Conservation (phyloP, 345 rosid genomes). For the Eucalyptus lansdowneana region DNA sequence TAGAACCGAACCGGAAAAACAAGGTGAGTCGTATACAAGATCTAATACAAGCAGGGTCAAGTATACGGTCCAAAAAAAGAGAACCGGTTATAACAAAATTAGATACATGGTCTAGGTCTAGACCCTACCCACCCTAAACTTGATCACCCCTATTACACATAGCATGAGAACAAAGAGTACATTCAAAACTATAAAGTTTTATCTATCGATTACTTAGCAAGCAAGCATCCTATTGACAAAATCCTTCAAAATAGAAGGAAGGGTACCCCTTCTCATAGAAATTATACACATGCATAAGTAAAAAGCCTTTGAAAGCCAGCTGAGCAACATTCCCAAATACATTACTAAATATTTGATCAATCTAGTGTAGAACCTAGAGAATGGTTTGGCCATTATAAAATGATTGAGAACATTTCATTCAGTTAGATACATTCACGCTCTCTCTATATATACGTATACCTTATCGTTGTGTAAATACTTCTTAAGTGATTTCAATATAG, state of each 20-base stretch:
- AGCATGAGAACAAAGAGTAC: not conserved
- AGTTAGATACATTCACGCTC: fast-evolving
- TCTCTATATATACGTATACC: not conserved
- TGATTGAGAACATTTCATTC: not conserved
- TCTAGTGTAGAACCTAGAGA: not conserved
- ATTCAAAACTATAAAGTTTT: not conserved
- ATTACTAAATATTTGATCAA: no score
- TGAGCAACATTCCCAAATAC: not conserved
- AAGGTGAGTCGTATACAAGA: fast-evolving
- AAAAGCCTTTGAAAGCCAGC: not conserved
- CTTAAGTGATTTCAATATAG: not conserved
- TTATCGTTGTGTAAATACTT: not conserved
- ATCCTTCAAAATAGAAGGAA: not conserved
- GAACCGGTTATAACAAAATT: no score
- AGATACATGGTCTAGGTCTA: fast-evolving
- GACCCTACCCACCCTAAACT: fast-evolving
- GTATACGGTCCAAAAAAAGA: fast-evolving
- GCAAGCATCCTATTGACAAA: not conserved
- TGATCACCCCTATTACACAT: not conserved
- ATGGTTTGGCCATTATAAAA: not conserved
- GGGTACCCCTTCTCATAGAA: not conserved
- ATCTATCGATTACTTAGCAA: not conserved
- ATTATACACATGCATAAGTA: not conserved
- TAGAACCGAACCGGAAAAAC: fast-evolving
- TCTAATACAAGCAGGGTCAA: no score